phyloP scores from a whole-genome alignment of 768 basidiomycete species.

The Leccinum sublutescens region DNA sequence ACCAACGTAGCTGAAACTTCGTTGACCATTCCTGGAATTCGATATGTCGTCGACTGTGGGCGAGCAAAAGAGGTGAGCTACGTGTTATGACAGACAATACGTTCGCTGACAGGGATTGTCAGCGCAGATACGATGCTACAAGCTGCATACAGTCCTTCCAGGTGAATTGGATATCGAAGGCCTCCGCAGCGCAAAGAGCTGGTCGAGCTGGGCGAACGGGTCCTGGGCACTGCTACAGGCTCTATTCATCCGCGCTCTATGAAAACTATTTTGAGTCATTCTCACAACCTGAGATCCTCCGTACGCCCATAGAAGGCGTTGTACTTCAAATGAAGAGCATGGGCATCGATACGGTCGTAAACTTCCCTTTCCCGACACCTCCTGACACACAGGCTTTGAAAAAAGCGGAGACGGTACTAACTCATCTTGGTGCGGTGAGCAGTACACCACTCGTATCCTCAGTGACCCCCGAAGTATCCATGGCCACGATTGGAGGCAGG shows the following conservation, averaged over 20 bases:
- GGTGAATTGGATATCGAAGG: slow-evolving; percentile 92
- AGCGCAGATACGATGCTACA: slow-evolving; percentile 80
- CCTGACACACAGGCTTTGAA: slow-evolving; percentile 75
- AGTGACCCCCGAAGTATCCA: slow-evolving; percentile 7
- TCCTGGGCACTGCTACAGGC: slow-evolving; percentile 96
- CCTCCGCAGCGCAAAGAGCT: slow-evolving; percentile 89
- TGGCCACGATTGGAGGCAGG: slow-evolving; percentile 46
- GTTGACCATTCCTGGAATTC: slow-evolving; percentile 93
- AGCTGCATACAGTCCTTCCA: slow-evolving; percentile 91
- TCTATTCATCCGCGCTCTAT: slow-evolving; percentile 93
- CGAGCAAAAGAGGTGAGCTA: slow-evolving; percentile 82
- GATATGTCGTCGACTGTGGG: slow-evolving; percentile 97
- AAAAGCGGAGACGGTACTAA: slow-evolving; percentile 80
- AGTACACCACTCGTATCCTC: slow-evolving; percentile 27
- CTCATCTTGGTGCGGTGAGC: slow-evolving; percentile 79
- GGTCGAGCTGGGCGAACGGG: slow-evolving; percentile 98
- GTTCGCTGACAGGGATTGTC: slow-evolving; percentile 1
- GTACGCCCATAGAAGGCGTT: slow-evolving; percentile 95
- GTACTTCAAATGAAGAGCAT: slow-evolving; percentile 99
- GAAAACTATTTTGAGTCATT: slow-evolving; percentile 91
- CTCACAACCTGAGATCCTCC: slow-evolving; percentile 86
- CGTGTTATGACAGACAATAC: neutral
- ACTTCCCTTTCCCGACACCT: slow-evolving; percentile 98
- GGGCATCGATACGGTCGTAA: slow-evolving; percentile 94
- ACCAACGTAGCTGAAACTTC: slow-evolving; percentile 98